Evolutionary conservation across 1,139 yeast species (phyloP).

Genomic region (Kodamaea ohmeri): DNA sequence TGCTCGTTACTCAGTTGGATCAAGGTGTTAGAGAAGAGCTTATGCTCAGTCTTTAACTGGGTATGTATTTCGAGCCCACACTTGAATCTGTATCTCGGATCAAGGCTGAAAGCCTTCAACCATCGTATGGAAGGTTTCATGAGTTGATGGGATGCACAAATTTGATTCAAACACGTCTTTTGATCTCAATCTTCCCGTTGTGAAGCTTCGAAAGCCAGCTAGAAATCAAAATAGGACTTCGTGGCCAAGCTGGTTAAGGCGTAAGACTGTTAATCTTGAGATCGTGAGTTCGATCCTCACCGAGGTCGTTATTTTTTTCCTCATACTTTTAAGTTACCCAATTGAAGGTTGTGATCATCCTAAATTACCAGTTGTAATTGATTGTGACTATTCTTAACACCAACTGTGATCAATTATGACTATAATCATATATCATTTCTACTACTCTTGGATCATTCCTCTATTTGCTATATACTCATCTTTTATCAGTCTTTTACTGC

Average conservation of each 20-base stretch:
- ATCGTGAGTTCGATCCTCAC: constrained; percentile 20
- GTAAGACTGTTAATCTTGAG: constrained; percentile 20
- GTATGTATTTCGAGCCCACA: constrained; percentile 95
- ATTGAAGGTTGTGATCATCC: background rate
- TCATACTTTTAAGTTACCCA: background rate
- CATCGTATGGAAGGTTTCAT: constrained; percentile 4
- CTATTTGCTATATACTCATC: background rate
- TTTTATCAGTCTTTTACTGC: background rate
- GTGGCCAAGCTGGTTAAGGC: constrained; percentile 22
- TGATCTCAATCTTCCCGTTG: too few relatives aligned
- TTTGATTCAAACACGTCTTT: too few relatives aligned
- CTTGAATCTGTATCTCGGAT: constrained; percentile 45
- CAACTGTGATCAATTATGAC: too few relatives aligned
- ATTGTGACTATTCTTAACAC: too few relatives aligned
- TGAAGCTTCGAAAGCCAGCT: too few relatives aligned
- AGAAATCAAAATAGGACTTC: constrained; percentile 14
- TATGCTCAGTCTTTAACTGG: constrained; percentile 69
- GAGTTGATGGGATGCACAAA: too few relatives aligned
- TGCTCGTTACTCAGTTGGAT: constrained; percentile 42
- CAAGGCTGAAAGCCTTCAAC: constrained; percentile 12
- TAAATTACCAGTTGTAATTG: too few relatives aligned
- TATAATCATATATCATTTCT: too few relatives aligned
- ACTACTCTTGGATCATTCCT: too few relatives aligned
- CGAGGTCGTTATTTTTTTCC: constrained; percentile 14
- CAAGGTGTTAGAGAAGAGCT: constrained; percentile 68